These are phyloP conservation scores for Dendrocalamus latiflorus DNA, from an alignment of 202 grass and related monocot genomes.

Conservation along the genomic window DNA sequence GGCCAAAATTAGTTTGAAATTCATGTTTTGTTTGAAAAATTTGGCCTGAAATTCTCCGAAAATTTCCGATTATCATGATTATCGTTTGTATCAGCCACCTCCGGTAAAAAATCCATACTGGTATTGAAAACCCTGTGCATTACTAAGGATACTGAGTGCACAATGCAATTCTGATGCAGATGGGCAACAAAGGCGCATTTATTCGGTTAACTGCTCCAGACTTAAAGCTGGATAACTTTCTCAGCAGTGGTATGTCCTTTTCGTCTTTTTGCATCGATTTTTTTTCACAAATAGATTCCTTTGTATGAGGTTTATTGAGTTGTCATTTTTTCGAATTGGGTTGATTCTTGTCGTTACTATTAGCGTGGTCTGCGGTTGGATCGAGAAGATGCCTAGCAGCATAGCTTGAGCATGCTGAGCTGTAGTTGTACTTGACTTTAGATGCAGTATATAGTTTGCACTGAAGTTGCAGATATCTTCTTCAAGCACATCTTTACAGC, in stretches of 20 bases:
- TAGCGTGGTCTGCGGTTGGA: neutral
- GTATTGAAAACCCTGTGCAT: neutral
- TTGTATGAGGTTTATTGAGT: neutral
- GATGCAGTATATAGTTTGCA: neutral
- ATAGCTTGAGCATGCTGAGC: neutral
- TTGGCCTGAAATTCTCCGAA: too few species aligned
- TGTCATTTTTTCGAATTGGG: neutral
- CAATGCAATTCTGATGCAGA: constrained; percentile 42
- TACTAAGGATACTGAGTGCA: constrained; percentile 3
- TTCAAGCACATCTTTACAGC: neutral
- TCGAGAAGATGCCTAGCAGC: neutral
- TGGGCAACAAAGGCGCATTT: constrained; percentile 95
- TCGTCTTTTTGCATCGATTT: neutral
- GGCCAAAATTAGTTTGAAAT: too few species aligned
- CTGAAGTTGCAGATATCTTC: neutral
- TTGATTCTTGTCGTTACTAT: neutral
- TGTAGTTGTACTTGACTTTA: neutral
- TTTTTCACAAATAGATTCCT: neutral
- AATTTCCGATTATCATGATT: too few species aligned
- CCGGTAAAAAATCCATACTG: too few species aligned
- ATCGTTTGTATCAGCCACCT: too few species aligned
- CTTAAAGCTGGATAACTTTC: constrained; percentile 73
- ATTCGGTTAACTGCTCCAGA: constrained; percentile 65
- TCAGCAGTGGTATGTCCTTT: constrained; percentile 42
- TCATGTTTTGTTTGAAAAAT: too few species aligned